These are phyloP conservation scores for Cadophora luteo-olivacea DNA, from an alignment of 2,329 filamentous ascomycete genomes.

Conservation along the genomic window DNA sequence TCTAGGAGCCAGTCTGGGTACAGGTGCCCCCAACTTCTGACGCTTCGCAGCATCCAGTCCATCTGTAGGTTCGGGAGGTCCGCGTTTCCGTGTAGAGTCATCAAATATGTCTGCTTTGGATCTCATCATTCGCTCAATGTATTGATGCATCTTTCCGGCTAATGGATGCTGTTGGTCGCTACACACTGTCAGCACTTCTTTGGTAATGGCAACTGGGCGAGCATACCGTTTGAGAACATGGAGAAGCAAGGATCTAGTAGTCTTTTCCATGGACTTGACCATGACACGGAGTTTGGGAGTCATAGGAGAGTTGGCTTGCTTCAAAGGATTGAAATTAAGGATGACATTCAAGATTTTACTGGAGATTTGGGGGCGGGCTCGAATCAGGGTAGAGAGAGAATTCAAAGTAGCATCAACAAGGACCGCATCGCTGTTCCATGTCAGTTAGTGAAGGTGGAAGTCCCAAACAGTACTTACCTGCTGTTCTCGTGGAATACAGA, in stretches of 20 bases:
- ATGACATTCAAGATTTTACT: slow-evolving; percentile 87
- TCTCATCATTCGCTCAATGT: slow-evolving; percentile 83
- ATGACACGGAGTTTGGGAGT: slow-evolving; percentile 82
- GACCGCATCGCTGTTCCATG: slow-evolving; percentile 73
- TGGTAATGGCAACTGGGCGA: slow-evolving; percentile 14
- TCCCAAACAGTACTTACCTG: slow-evolving; percentile 62
- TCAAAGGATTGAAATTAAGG: slow-evolving; percentile 90
- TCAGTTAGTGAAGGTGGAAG: slow-evolving; percentile 47
- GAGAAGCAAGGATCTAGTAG: slow-evolving; percentile 80
- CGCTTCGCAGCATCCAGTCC: slow-evolving; percentile 81
- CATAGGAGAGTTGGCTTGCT: slow-evolving; percentile 77
- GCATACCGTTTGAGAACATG: slow-evolving; percentile 80
- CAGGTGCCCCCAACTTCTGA: slow-evolving; percentile 68
- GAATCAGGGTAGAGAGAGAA: slow-evolving; percentile 81
- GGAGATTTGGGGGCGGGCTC: slow-evolving; percentile 79
- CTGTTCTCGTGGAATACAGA: slow-evolving; percentile 84
- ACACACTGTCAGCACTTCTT: slow-evolving; percentile 37
- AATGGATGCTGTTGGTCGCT: slow-evolving; percentile 84
- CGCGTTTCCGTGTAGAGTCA: slow-evolving; percentile 79
- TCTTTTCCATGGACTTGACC: slow-evolving; percentile 94
- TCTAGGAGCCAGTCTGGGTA: slow-evolving; percentile 38
- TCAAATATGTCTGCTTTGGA: slow-evolving; percentile 81
- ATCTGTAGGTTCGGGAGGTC: slow-evolving; percentile 72
- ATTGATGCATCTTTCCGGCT: slow-evolving; percentile 80
- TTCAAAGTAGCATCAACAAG: slow-evolving; percentile 92